Evolutionary conservation across 192 early-diverging fungal genomes (phyloP), one percentile per base, ranked within the genome.

Genomic region (Physocladia obscura): DNA sequence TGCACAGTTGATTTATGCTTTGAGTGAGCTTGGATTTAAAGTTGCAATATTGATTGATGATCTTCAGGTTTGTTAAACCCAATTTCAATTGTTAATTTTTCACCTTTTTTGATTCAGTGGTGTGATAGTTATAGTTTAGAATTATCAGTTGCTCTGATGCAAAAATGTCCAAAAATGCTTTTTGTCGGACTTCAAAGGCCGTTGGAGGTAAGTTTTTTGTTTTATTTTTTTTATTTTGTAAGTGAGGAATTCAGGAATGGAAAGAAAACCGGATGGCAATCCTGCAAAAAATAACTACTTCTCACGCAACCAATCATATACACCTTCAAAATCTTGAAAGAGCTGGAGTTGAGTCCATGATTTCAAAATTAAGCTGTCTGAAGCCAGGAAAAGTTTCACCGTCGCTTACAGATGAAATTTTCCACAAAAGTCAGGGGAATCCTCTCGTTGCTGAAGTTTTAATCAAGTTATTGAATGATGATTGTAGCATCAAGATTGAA

Each of bases 21-120:
- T 72, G 22, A 26, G 24, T 3, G 5, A 36, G 21, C 24, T 63
- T 4, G 60, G 70, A 4, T 27, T 49, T 24, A 62, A 39, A 55
- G n/a, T 63, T 8, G 59, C 35, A 6, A 62, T 72, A 1, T 21
- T 72, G 5, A 5, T 72, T n/a, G 70, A 72, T 55, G 70, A 72
- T 39, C 34, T 62, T 17, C 70, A 71, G 58, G 69, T 71, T 3
- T 22, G 69, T 8, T 26, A 17, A n/a, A n/a, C n/a, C n/a, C n/a
- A n/a, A n/a, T n/a, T n/a, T n/a, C n/a, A n/a, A n/a, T n/a, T n/a
- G n/a, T n/a, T n/a, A n/a, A n/a, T n/a, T n/a, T n/a, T n/a, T n/a
- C n/a, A n/a, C n/a, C n/a, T n/a, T n/a, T n/a, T n/a, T 48, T 48
- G 24, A 21, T 15, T 58, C 44, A 68, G 52, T 68, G 65, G 65